Conservation (phyloP, 2,329 filamentous ascomycete genomes). For the Epichloe glyceriae region DNA sequence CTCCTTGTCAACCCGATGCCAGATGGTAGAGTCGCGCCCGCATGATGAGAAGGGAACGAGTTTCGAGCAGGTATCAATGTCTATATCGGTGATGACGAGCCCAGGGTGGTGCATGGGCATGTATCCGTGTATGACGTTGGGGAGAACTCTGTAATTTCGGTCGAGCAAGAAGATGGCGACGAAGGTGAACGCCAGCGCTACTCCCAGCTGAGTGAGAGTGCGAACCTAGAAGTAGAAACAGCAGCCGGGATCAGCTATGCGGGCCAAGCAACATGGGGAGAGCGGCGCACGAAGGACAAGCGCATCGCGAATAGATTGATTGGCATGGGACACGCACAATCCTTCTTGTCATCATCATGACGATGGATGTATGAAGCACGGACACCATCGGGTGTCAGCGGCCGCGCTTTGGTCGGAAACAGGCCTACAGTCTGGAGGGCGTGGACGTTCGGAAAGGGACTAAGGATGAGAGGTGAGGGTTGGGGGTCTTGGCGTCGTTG, state of each 20-base stretch:
- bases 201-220: slow-evolving; percentile 63
- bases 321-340: slow-evolving; percentile 17
- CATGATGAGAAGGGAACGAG: slow-evolving; percentile 66
- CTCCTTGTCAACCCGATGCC: slow-evolving; percentile 83
- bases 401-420: neutral
- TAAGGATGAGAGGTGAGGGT: neutral
- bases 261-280: neutral
- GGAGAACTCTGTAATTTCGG: slow-evolving; percentile 76
- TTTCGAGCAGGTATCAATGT: slow-evolving; percentile 60
- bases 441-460: neutral
- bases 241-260: neutral
- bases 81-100: slow-evolving; percentile 74
- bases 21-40: slow-evolving; percentile 55
- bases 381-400: neutral
- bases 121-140: slow-evolving; percentile 72
- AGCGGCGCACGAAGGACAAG: neutral
- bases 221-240: slow-evolving; percentile 34
- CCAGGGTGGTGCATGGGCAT: slow-evolving; percentile 77
- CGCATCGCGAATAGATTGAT: neutral
- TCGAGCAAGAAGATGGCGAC: slow-evolving; percentile 72
- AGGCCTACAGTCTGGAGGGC: neutral
- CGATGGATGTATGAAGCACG: neutral
- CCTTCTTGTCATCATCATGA: slow-evolving; percentile 21
- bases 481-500: neutral
- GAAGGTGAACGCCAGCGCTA: slow-evolving; percentile 52